phyloP scores from a whole-genome alignment of 345 rosid genomes.

The Populus tremula region DNA sequence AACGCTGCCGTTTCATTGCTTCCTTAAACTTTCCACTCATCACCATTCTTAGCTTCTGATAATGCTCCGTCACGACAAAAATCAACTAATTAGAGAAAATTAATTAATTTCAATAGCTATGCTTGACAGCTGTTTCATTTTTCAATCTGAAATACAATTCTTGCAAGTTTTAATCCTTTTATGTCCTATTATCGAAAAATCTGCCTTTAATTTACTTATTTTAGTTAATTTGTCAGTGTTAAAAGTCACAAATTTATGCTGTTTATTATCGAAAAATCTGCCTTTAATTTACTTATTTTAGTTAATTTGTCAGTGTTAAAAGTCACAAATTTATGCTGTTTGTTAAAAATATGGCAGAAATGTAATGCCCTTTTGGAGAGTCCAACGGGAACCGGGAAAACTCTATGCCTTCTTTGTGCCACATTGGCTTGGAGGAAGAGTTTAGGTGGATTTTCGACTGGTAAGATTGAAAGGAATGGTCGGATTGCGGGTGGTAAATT shows the following conservation, averaged over 20 bases:
- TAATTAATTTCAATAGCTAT: neutral
- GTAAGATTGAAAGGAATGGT: conserved; percentile 38
- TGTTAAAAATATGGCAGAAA: conserved; percentile 39
- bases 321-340: neutral
- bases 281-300: too few species aligned
- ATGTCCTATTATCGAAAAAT: neutral
- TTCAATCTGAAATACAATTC: neutral
- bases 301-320: neutral
- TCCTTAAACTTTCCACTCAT: neutral
- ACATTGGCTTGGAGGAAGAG: conserved; percentile 98
- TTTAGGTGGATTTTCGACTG: conserved; percentile 67
- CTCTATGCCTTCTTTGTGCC: conserved; percentile 91
- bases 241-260: neutral
- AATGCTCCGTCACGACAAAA: neutral
- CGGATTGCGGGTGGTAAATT: conserved; percentile 29
- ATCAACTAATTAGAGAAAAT: neutral
- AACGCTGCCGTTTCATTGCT: neutral
- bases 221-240: neutral
- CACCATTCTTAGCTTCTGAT: neutral
- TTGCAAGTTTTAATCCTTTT: neutral
- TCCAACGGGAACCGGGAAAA: conserved; percentile 98
- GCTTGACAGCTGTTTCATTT: neutral
- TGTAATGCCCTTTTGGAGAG: conserved; percentile 94
- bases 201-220: too few species aligned
- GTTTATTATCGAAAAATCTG: neutral